Conservation (phyloP, 306 rosid species). For the Vachellia pachyceras region DNA sequence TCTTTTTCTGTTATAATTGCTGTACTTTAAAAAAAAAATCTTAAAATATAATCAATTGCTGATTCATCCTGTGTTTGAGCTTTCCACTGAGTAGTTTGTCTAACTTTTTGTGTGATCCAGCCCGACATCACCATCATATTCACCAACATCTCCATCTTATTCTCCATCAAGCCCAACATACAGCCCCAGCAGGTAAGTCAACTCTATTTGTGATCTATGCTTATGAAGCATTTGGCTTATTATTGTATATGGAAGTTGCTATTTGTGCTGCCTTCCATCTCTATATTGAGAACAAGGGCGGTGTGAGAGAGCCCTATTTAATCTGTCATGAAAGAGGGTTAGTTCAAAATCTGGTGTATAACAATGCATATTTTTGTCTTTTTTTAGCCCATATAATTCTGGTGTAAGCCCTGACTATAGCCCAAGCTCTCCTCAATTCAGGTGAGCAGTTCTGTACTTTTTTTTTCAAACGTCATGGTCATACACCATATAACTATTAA, state of each 20-base stretch:
- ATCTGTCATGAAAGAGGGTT: background rate
- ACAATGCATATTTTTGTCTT: slow-evolving; percentile 15
- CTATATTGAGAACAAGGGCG: background rate
- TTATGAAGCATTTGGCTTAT: background rate
- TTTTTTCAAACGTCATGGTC: slow-evolving; percentile 18
- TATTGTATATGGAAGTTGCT: background rate
- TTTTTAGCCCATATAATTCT: slow-evolving; percentile 79
- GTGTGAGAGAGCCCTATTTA: background rate
- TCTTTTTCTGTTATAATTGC: background rate
- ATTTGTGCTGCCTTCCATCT: slow-evolving; percentile 6
- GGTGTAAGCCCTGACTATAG: slow-evolving; percentile 90
- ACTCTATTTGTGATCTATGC: slow-evolving; percentile 2
- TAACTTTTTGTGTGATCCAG: slow-evolving; percentile 51
- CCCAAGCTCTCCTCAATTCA: slow-evolving; percentile 91
- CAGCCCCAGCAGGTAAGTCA: slow-evolving; percentile 91
- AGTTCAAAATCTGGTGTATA: slow-evolving; percentile 1
- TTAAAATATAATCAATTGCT: slow-evolving; percentile 17
- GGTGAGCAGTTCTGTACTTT: slow-evolving; percentile 48
- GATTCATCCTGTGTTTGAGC: background rate
- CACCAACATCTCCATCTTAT: slow-evolving; percentile 95
- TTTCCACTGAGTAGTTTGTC: slow-evolving; percentile 32
- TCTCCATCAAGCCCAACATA: slow-evolving; percentile 98
- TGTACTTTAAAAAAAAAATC: background rate
- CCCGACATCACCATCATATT: slow-evolving; percentile 96
- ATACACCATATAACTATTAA: background rate